A percentile compares a stretch with the other conserved stretches of the same genome.
These are phyloP conservation scores for Meyerozyma carpophila DNA, from an alignment of 1,139 yeast genomes.

Conservation along the genomic window DNA sequence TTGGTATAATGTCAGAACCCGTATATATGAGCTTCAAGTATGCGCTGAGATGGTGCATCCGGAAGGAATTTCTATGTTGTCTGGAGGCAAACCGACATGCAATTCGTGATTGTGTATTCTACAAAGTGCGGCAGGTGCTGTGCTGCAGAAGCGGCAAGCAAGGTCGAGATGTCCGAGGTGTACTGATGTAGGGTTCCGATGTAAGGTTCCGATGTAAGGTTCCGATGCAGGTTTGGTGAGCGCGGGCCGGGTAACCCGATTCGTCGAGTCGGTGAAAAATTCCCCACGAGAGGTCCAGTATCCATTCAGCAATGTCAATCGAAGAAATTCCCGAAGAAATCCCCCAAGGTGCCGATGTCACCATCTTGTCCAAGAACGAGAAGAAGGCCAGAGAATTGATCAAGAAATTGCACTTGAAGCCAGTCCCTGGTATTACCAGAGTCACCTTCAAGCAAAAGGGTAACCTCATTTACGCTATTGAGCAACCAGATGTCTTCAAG, in stretches of 20 bases:
- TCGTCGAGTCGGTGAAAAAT: not conserved
- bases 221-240: not conserved
- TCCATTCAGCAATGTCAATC: conserved; percentile 35
- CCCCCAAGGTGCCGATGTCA: conserved; percentile 86
- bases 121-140: no score
- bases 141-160: no score
- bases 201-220: not conserved
- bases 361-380: conserved; percentile 84
- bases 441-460: conserved; percentile 95
- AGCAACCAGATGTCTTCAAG: conserved; percentile 91
- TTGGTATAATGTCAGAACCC: no score
- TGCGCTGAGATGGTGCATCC: no score
- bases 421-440: conserved; percentile 87
- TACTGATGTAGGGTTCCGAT: not conserved
- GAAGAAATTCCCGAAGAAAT: conserved; percentile 67
- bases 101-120: no score
- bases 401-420: conserved; percentile 86
- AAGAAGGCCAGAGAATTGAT: conserved; percentile 93
- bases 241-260: not conserved
- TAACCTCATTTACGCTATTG: conserved; percentile 89
- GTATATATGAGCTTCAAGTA: no score
- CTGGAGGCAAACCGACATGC: no score
- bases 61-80: no score
- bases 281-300: not conserved
- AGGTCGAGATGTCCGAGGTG: not conserved